A percentile compares a stretch with the other conserved stretches of the same genome.
These are phyloP conservation scores for Licmophora abbreviata DNA, from an alignment of 108 stramenopile species.

Conservation along the genomic window DNA sequence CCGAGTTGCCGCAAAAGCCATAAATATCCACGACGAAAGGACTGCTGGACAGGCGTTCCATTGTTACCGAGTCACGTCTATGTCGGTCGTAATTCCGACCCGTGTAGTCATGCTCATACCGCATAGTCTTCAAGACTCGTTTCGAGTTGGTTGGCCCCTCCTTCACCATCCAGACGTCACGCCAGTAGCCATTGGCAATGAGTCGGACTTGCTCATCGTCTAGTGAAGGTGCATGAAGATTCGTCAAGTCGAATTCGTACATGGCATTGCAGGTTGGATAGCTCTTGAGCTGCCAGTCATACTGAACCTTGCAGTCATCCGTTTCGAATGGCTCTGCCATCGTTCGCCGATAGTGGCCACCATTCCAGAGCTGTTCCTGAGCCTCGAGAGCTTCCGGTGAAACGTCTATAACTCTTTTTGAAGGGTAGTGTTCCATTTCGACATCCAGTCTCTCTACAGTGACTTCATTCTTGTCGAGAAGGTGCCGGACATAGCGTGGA, in stretches of 20 bases:
- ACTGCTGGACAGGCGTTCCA: slow-evolving; percentile 64
- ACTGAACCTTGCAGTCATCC: slow-evolving; percentile 39
- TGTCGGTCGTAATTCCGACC: slow-evolving; percentile 55
- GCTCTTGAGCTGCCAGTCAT: slow-evolving; percentile 50
- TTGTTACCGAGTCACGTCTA: slow-evolving; percentile 63
- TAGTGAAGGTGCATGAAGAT: background rate
- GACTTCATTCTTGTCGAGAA: no score
- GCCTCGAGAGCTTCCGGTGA: background rate
- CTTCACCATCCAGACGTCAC: slow-evolving; percentile 52
- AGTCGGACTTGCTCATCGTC: slow-evolving; percentile 1
- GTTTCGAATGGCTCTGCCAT: slow-evolving; percentile 33
- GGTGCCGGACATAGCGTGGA: no score
- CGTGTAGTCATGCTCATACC: slow-evolving; percentile 33
- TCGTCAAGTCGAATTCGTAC: slow-evolving; percentile 52
- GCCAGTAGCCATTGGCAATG: slow-evolving; percentile 52
- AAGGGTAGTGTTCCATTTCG: background rate
- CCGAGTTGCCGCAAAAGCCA: slow-evolving; percentile 64
- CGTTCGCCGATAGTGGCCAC: slow-evolving; percentile 11
- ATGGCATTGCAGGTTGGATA: slow-evolving; percentile 67
- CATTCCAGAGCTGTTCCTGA: slow-evolving; percentile 1
- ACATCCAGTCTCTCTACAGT: background rate
- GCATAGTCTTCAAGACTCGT: slow-evolving; percentile 43
- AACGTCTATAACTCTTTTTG: background rate
- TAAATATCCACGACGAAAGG: slow-evolving; percentile 68
- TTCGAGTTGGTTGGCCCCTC: background rate